phyloP scores from a whole-genome alignment of 257 asterid genomes.

The Solanum clarkiae region DNA sequence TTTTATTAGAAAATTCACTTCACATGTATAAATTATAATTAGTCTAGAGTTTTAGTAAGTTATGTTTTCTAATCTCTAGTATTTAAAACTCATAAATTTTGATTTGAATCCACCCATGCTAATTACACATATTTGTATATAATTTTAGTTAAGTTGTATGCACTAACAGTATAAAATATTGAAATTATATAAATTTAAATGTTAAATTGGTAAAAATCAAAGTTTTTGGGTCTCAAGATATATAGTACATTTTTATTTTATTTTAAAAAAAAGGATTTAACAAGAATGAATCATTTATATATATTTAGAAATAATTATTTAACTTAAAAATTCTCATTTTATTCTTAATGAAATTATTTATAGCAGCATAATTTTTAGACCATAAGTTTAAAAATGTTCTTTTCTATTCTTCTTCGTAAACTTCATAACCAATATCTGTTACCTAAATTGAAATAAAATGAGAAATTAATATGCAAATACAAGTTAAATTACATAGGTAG shows the following conservation, averaged over 20 bases:
- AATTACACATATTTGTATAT: background rate
- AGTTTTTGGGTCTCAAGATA: background rate
- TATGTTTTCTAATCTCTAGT: background rate
- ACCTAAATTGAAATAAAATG: background rate
- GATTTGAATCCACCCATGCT: background rate
- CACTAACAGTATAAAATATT: background rate
- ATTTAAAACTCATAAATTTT: background rate
- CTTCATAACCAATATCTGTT: background rate
- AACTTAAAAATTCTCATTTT: background rate
- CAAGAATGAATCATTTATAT: background rate
- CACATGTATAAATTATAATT: too few relatives aligned
- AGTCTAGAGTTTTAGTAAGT: too few relatives aligned
- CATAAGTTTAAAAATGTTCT: background rate
- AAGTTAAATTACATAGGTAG: background rate
- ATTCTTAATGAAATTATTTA: too few relatives aligned
- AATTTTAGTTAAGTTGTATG: background rate
- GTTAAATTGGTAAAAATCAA: background rate
- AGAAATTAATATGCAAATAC: background rate
- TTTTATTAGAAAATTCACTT: too few relatives aligned
- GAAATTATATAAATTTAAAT: background rate
- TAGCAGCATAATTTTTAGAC: background rate
- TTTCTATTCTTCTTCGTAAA: background rate
- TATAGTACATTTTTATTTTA: background rate
- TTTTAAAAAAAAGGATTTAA: background rate
- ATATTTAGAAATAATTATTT: background rate